Evolutionary conservation across 495 filamentous ascomycete species (phyloP), one percentile per base, ranked within the genome.

Genomic region (Cairneyella variabilis): DNA sequence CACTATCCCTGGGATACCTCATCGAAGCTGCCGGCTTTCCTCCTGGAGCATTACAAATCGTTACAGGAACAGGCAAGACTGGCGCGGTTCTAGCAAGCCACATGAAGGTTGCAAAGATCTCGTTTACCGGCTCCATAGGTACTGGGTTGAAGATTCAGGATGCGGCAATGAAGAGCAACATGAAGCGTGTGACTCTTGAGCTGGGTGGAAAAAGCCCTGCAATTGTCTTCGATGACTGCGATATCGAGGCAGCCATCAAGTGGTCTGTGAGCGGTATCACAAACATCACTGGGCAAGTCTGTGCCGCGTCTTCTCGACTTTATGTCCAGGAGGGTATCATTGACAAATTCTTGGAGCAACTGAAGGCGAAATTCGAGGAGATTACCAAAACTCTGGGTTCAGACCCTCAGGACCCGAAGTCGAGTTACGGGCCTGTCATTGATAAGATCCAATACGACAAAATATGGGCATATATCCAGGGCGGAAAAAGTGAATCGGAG

Each of bases 111-210:
- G 58, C 60, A 18, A 67, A 64, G 48, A 57, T 69, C 16, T 54
- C 47, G 0, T 70, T 83, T 51, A 79, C 90, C 2, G 90, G 90
- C 32, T 86, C 83, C 16, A 95, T 90, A 0, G 71, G 73, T 14
- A 88, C 95, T 11, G 90, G 90, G 14, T 89, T 84, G 58, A 74
- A 92, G 1, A 75, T 95, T 26, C 90, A 90, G 83, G 80, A 83
- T 66, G 89, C 91, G 69, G 79, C 80, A 21, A 74, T 87, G 0
- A 72, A 76, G 6, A 70, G 76, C 10, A 95, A 87, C 59, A 73
- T 96, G 73, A 96, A 95, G 78, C 91, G 92, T 68, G 90, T 96
- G 57, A 95, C 89, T 0, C 78, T 96, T 11, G 91, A 96, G 67
- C 95, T 90, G 1, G 91, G 91, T 20, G 91, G 91, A 53, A 96